Percentiles rank a stretch among this genome's conserved stretches.
phyloP scores from a whole-genome alignment of 2,329 filamentous ascomycete species.

The Trichoderma citrinoviride region DNA sequence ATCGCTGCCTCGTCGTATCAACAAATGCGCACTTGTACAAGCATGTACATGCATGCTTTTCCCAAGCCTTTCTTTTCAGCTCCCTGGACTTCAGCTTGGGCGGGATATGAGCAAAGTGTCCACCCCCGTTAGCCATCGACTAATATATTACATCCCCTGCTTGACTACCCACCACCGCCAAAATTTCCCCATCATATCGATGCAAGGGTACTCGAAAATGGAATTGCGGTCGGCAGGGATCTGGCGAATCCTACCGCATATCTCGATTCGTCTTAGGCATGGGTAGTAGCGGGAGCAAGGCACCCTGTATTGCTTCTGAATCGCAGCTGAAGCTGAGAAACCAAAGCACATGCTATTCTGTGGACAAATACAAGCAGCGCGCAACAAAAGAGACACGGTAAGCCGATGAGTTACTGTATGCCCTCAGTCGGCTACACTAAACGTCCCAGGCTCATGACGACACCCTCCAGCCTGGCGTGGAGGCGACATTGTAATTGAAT shows the following conservation, averaged over 20 bases:
- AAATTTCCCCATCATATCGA: neutral
- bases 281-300: neutral
- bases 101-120: neutral
- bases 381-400: neutral
- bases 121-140: neutral
- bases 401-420: constrained; percentile 3
- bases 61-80: neutral
- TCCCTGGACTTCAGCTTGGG: constrained; percentile 5
- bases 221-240: constrained; percentile 5
- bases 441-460: neutral
- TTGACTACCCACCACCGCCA: neutral
- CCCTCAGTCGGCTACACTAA: neutral
- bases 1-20: neutral
- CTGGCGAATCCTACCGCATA: constrained; percentile 1
- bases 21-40: no score
- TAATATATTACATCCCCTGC: neutral
- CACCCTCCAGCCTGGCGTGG: neutral
- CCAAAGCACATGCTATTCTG: neutral
- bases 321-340: neutral
- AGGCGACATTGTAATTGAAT: neutral
- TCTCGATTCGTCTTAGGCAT: constrained; percentile 2
- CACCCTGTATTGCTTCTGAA: neutral
- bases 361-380: no score
- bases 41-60: neutral
- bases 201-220: constrained; percentile 9